Conservation (phyloP, 2,329 filamentous ascomycete genomes). For the Fonsecaea pugnacius region DNA sequence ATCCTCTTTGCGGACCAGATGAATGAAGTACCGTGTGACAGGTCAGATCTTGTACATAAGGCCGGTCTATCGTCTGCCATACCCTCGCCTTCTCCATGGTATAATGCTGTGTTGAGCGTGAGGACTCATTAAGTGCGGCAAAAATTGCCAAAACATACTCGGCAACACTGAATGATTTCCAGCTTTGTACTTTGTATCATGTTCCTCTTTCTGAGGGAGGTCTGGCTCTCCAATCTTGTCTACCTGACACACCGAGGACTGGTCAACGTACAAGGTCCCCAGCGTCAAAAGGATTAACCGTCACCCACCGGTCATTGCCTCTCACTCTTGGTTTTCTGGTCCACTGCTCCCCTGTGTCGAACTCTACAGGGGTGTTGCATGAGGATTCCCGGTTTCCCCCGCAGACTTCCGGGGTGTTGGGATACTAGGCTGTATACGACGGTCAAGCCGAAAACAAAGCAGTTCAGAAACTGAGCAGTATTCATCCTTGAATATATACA, state of each 20-base stretch:
- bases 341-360: neutral
- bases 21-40: neutral
- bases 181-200: neutral
- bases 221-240: neutral
- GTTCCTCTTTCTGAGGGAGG: neutral
- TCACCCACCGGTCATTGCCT: neutral
- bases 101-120: neutral
- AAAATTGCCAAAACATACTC: neutral
- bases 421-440: neutral
- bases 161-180: neutral
- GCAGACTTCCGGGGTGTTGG: neutral
- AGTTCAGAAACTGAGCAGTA: neutral
- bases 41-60: neutral
- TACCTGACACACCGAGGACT: neutral
- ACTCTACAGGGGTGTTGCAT: neutral
- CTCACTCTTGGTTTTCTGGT: neutral
- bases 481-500: neutral
- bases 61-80: neutral
- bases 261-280: neutral
- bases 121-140: neutral
- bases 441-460: too few relatives aligned
- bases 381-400: constrained; percentile 9
- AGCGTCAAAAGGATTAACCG: constrained; percentile 1
- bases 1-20: neutral
- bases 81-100: neutral